Percentiles rank a stretch among this genome's conserved stretches.
phyloP scores from a whole-genome alignment of 352 stramenopile genomes.

The Aphanomyces invadans region DNA sequence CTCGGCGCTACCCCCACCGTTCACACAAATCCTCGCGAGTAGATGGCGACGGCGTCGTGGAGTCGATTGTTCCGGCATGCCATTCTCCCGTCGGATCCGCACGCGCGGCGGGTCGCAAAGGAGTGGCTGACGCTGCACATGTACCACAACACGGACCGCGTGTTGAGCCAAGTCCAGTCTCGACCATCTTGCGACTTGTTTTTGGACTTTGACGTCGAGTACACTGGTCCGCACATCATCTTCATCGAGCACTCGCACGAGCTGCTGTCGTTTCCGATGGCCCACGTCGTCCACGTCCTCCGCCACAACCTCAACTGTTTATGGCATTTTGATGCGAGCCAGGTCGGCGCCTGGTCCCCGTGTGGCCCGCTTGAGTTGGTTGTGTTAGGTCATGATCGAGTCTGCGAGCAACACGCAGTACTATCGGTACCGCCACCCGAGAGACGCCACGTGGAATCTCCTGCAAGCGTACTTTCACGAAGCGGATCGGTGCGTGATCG shows the following conservation, averaged over 20 bases:
- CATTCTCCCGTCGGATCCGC: background rate
- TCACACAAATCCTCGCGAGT: too few species aligned
- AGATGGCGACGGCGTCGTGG: too few species aligned
- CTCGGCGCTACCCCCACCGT: too few species aligned
- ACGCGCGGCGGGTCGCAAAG: background rate
- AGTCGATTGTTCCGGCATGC: too few species aligned
- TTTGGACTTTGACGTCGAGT: constrained; percentile 12
- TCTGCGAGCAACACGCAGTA: background rate
- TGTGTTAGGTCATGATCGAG: too few species aligned
- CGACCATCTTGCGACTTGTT: background rate
- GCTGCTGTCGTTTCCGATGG: background rate
- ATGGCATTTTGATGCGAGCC: background rate
- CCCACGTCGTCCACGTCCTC: background rate
- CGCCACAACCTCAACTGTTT: background rate
- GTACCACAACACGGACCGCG: background rate
- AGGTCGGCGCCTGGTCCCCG: background rate
- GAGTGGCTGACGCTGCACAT: constrained; percentile 2
- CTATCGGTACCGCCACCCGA: background rate
- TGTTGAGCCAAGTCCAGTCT: background rate
- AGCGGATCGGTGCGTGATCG: constrained; percentile 2
- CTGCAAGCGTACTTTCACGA: constrained; percentile 1
- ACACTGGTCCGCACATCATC: background rate
- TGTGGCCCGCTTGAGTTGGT: too few species aligned
- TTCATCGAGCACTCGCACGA: background rate
- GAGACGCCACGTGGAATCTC: constrained; percentile 2